These are phyloP conservation scores for Termitomyces sp. DNA, from an alignment of 768 basidiomycete species.

Conservation along the genomic window DNA sequence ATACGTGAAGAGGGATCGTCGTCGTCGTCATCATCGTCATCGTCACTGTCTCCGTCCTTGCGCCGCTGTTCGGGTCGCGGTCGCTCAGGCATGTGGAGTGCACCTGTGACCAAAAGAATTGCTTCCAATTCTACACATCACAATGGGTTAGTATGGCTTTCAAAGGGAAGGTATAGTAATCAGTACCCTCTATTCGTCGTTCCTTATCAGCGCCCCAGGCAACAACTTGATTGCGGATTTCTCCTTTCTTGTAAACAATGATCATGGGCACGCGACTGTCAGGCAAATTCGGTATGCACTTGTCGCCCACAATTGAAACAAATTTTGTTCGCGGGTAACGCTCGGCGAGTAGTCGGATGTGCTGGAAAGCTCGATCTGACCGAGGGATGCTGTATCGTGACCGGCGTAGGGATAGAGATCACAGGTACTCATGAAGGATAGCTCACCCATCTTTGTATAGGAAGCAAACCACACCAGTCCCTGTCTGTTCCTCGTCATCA, in stretches of 20 bases:
- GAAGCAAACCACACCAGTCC: conserved; percentile 92
- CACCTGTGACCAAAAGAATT: conserved; percentile 58
- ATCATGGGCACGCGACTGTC: conserved; percentile 89
- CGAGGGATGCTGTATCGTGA: conserved; percentile 56
- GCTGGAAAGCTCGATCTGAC: conserved; percentile 69
- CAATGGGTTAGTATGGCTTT: conserved; percentile 6
- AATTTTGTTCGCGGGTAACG: conserved; percentile 92
- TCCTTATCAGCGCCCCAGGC: conserved; percentile 82
- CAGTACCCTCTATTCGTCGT: conserved; percentile 67
- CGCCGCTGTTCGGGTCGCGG: conserved; percentile 23
- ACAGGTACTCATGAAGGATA: neutral
- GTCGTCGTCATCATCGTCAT: conserved; percentile 40
- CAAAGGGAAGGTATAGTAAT: neutral
- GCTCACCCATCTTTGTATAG: conserved; percentile 93
- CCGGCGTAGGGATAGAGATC: neutral
- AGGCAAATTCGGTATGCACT: conserved; percentile 95
- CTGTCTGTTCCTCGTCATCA: conserved; percentile 60
- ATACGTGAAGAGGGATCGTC: conserved; percentile 48
- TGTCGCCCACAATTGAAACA: conserved; percentile 90
- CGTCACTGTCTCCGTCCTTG: conserved; percentile 37
- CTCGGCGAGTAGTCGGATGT: conserved; percentile 69
- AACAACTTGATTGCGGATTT: conserved; percentile 79
- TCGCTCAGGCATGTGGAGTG: conserved; percentile 53
- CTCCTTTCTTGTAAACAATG: conserved; percentile 89
- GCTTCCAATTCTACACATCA: conserved; percentile 60